Evolutionary conservation across 2,329 filamentous ascomycete genomes (phyloP).

Genomic region (Trichophyton benhamiae): DNA sequence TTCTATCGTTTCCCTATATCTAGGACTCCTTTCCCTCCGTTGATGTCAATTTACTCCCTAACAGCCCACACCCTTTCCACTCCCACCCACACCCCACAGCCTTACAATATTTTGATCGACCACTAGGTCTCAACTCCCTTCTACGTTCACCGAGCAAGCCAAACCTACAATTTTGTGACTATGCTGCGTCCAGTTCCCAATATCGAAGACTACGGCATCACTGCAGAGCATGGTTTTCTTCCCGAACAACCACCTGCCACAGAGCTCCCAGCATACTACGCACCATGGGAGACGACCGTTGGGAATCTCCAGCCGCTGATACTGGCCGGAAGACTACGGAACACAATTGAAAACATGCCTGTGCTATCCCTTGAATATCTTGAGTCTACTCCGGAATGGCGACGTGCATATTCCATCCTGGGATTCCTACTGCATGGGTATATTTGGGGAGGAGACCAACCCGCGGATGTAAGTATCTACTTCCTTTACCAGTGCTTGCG

Average conservation of each 20-base stretch:
- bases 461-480: conserved; percentile 48
- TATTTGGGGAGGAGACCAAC: conserved; percentile 72
- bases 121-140: background rate
- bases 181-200: conserved; percentile 38
- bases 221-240: conserved; percentile 64
- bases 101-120: background rate
- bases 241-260: conserved; percentile 69
- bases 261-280: conserved; percentile 77
- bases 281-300: conserved; percentile 81
- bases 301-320: conserved; percentile 79
- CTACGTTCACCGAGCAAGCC: background rate
- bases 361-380: conserved; percentile 73
- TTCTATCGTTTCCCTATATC: background rate
- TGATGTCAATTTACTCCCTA: background rate
- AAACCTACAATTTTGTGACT: background rate
- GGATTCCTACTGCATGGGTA: conserved; percentile 74
- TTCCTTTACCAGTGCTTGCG: background rate
- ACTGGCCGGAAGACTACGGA: conserved; percentile 68
- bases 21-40: background rate
- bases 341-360: conserved; percentile 67
- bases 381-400: conserved; percentile 78
- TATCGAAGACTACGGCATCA: conserved; percentile 61
- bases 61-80: background rate
- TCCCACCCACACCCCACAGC: background rate
- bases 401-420: conserved; percentile 68